Conservation (phyloP, 1,139 yeast genomes). For the Dujonia santamariae region DNA sequence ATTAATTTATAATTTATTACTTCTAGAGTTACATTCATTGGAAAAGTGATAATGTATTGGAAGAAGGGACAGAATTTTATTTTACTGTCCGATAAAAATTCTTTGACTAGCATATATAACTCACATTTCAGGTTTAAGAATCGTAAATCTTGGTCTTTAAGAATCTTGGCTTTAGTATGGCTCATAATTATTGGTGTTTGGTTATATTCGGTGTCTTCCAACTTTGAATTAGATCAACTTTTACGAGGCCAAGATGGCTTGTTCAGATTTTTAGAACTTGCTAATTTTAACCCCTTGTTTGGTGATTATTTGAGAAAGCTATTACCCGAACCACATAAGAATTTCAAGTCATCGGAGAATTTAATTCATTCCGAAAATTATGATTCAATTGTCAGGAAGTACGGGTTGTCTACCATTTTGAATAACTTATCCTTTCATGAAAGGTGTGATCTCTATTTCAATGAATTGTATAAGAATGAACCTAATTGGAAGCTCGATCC, state of each 20-base stretch:
- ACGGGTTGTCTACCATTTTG: constrained; percentile 1
- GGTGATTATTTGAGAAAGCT: constrained; percentile 2
- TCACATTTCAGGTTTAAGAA: not conserved
- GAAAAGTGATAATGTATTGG: not conserved
- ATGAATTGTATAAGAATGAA: constrained; percentile 19
- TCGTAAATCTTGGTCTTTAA: constrained; percentile 2
- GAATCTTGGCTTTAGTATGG: not conserved
- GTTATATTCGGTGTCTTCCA: constrained; percentile 1
- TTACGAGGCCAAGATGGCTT: constrained; percentile 2
- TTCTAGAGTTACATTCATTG: not conserved
- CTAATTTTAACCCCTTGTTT: not conserved
- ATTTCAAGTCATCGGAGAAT: constrained; percentile 2
- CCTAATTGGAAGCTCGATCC: constrained; percentile 26
- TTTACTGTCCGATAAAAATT: not conserved
- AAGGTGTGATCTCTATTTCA: constrained; percentile 27
- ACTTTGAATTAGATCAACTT: not conserved
- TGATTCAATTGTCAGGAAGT: constrained; percentile 1
- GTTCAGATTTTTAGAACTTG: not conserved
- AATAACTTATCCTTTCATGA: constrained; percentile 11
- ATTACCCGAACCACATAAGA: constrained; percentile 4
- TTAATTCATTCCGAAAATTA: constrained; percentile 7
- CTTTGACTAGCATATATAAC: too few species aligned
- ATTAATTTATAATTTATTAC: too few species aligned
- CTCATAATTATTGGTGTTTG: not conserved
- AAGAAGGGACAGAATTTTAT: constrained; percentile 1